Evolutionary conservation across 257 asterid species (phyloP), one percentile per base, ranked within the genome.

Genomic region (Verbascum thapsus): DNA sequence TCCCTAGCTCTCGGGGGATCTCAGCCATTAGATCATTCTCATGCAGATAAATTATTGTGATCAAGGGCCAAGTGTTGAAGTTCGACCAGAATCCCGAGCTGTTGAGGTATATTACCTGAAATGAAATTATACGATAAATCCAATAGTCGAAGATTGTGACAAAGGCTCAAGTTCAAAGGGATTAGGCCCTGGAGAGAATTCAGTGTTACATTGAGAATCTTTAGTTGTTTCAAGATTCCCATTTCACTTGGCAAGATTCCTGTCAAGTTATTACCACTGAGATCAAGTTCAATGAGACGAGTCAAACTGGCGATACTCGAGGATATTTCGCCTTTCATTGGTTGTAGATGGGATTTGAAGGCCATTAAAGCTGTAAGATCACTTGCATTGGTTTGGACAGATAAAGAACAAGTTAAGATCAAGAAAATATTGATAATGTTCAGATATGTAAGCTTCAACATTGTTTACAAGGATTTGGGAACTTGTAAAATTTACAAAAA

Each of bases 301-400:
- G 66, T 70, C 69, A 78, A 42, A 37, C 74, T 70, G 41, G 63
- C 69, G 4, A 74, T n/a, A 2, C 51, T 58, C 17, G 76, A 12
- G 6, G 74, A 18, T 10, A 74, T 8, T 16, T 8, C 30, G 4
- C 83, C 83, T 8, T 10, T 47, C 10, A 80, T 50, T 8, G 61
- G 26, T 43, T 41, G 52, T 15, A 74, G 63, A 26, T 38, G 18
- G 39, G 81, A 78, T 64, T 71, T 78, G 43, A 80, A 76, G 19
- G 80, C 67, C 44, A 76, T 58, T 19, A 80, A 64, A 66, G 78
- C 72, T 44, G 67, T 56, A 72, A 72, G 66, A 22, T 79, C 82
- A 37, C 34, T 58, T 47, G 18, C 42, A 48, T 70, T 66, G 11
- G 19, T 26, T 12, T 44, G 12, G 20, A 43, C 22, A 43, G 40